These are phyloP conservation scores for Zymoseptoria tritici DNA, from an alignment of 2,329 filamentous ascomycete genomes.

Conservation along the genomic window DNA sequence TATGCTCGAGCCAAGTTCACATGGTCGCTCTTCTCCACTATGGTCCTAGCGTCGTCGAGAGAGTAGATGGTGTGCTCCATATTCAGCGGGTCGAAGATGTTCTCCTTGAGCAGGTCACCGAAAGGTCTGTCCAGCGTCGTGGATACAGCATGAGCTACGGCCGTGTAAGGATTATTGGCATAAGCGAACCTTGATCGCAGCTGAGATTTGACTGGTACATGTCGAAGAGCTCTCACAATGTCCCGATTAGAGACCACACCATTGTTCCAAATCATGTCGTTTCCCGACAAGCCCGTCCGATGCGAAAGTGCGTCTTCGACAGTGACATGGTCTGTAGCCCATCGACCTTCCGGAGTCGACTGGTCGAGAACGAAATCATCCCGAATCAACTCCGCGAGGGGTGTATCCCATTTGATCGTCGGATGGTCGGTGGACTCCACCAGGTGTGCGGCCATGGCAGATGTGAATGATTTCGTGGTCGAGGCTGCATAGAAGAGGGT, in stretches of 20 bases:
- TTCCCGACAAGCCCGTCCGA: slow-evolving; percentile 31
- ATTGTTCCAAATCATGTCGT: slow-evolving; percentile 23
- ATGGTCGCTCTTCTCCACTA: slow-evolving; percentile 4
- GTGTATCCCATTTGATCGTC: slow-evolving; percentile 31
- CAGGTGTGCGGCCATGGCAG: slow-evolving; percentile 19
- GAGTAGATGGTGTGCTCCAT: slow-evolving; percentile 37
- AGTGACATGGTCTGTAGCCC: slow-evolving; percentile 24
- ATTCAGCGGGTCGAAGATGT: slow-evolving; percentile 35
- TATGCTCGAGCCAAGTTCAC: slow-evolving; percentile 18
- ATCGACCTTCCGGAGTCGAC: slow-evolving; percentile 9
- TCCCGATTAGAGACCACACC: slow-evolving; percentile 28
- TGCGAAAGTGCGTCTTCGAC: slow-evolving; percentile 32
- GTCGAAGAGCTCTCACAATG: slow-evolving; percentile 35
- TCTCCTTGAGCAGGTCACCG: slow-evolving; percentile 26
- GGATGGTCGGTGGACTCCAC: slow-evolving; percentile 20
- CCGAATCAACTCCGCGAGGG: slow-evolving; percentile 29
- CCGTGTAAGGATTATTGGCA: slow-evolving; percentile 48
- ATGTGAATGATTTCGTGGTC: slow-evolving; percentile 29
- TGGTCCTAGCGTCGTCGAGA: slow-evolving; percentile 25
- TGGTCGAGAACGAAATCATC: slow-evolving; percentile 31
- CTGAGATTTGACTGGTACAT: slow-evolving; percentile 33
- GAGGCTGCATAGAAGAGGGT: slow-evolving; percentile 25
- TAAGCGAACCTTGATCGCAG: slow-evolving; percentile 43
- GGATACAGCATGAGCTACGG: slow-evolving; percentile 41
- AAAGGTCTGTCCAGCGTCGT: slow-evolving; percentile 33